These are phyloP conservation scores for Entomortierella beljakovae DNA, from an alignment of 192 early-diverging fungal species.

Conservation along the genomic window DNA sequence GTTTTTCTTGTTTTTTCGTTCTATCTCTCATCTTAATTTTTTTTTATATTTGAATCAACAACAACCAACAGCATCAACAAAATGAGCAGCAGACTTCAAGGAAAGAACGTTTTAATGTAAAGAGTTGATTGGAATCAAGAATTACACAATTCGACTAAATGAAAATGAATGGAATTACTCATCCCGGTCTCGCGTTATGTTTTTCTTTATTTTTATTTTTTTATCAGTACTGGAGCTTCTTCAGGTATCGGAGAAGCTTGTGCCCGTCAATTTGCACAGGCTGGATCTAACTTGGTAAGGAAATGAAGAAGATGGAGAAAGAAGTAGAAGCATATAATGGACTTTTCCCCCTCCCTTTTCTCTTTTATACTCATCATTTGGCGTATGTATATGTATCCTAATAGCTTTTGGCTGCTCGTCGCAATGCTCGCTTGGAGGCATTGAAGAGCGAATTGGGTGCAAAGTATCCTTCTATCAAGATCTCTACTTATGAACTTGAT, in stretches of 20 bases:
- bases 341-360: not conserved
- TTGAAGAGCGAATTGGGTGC: constrained; percentile 64
- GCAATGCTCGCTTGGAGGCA: constrained; percentile 70
- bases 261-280: constrained; percentile 74
- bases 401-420: constrained; percentile 74
- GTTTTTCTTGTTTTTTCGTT: too few species aligned
- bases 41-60: too few species aligned
- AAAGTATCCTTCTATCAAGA: constrained; percentile 62
- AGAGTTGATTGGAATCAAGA: too few species aligned
- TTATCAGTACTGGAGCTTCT: constrained; percentile 70
- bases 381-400: not conserved
- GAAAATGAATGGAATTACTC: not conserved
- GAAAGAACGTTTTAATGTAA: constrained; percentile 54
- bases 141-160: too few species aligned
- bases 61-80: too few species aligned
- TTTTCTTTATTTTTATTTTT: not conserved
- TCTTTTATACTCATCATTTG: not conserved
- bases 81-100: constrained; percentile 36
- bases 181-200: not conserved
- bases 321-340: not conserved
- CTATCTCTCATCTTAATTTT: too few species aligned
- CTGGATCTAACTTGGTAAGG: constrained; percentile 67
- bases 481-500: constrained; percentile 77
- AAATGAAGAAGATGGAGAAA: not conserved
- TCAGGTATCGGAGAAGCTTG: constrained; percentile 80